Conservation (phyloP, 495 filamentous ascomycete species). For the Tuber aestivum region DNA sequence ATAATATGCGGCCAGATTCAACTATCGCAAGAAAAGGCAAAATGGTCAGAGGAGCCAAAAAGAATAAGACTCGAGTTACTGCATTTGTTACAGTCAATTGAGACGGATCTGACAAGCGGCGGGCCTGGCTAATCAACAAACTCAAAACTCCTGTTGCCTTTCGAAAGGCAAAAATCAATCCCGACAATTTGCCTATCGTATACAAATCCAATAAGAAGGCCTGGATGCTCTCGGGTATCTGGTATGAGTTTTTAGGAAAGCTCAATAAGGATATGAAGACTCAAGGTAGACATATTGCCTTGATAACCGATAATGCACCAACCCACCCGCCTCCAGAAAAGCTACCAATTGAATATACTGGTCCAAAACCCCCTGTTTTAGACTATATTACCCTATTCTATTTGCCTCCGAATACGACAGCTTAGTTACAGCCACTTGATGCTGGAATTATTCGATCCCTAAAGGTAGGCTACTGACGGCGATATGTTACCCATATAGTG, state of each 20-base stretch:
- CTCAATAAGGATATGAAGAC: constrained; percentile 31
- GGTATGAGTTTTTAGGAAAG: constrained; percentile 37
- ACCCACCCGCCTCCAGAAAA: constrained; percentile 32
- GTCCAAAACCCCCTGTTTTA: constrained; percentile 20
- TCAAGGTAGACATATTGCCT: constrained; percentile 32
- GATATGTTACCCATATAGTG: constrained; percentile 14
- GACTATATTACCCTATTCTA: constrained; percentile 12
- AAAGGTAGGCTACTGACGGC: constrained; percentile 9
- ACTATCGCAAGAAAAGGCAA: neutral
- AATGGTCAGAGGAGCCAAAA: neutral
- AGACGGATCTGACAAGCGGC: neutral
- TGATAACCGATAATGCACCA: constrained; percentile 41
- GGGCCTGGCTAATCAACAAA: neutral
- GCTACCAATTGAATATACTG: constrained; percentile 1
- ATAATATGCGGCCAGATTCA: too few relatives aligned
- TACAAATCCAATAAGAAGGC: constrained; percentile 14
- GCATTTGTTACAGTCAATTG: neutral
- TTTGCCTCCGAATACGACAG: constrained; percentile 17
- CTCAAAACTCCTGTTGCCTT: neutral
- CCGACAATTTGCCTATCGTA: constrained; percentile 10
- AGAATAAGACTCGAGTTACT: neutral
- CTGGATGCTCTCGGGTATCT: constrained; percentile 11
- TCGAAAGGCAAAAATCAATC: constrained; percentile 4
- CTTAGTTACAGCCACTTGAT: constrained; percentile 11
- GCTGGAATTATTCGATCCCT: constrained; percentile 24